phyloP scores from a whole-genome alignment of 169 alveolate genomes.

The Plasmodium reichenowi region DNA sequence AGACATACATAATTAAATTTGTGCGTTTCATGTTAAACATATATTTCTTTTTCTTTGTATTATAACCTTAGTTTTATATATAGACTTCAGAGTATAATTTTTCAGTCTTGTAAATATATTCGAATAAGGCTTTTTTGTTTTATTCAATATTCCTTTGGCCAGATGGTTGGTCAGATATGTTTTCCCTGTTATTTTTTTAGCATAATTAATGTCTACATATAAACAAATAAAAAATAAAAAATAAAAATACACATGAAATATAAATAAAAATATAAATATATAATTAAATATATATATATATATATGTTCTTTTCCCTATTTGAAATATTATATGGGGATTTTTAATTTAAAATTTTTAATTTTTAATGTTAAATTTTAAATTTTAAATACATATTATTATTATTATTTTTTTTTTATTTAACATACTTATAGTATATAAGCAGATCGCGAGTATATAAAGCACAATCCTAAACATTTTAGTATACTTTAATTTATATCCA shows the following conservation, averaged over 20 bases:
- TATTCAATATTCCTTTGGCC: background rate
- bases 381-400: background rate
- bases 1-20: background rate
- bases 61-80: constrained; percentile 53
- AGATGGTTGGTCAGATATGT: background rate
- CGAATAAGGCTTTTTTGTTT: constrained; percentile 22
- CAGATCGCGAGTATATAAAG: constrained; percentile 3
- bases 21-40: background rate
- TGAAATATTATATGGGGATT: background rate
- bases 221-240: constrained; percentile 2
- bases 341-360: too few relatives aligned
- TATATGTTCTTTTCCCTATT: too few relatives aligned
- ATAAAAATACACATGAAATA: background rate
- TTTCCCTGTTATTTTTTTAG: constrained; percentile 13
- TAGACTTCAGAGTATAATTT: constrained; percentile 51
- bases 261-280: too few relatives aligned
- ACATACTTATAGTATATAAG: constrained; percentile 19
- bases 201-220: constrained; percentile 2
- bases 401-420: background rate
- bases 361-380: background rate
- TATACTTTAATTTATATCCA: background rate
- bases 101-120: constrained; percentile 54
- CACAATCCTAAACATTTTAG: constrained; percentile 40
- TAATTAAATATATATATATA: too few relatives aligned
- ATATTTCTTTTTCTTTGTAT: background rate